Base-by-base conservation (phyloP, 768 basidiomycete species). In the Phylloporus sp. region DNA sequence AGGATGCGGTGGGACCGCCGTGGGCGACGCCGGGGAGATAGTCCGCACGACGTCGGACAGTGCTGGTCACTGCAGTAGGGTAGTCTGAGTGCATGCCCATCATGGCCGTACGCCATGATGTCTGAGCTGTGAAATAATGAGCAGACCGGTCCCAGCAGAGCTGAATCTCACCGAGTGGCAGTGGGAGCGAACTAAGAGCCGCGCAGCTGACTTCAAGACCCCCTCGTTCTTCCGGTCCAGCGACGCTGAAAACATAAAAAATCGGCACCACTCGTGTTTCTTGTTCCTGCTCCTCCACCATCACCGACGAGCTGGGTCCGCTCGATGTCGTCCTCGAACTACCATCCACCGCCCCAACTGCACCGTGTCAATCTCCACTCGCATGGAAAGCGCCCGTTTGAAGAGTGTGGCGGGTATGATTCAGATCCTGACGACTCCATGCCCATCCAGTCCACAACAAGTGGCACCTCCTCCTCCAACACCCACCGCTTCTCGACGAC, bases 371-470 rank as follows among this genome's bases (percentile, higher is more conserved):
- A 53, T 43, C 49, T 59, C 13, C 63, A 63, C 35, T 52, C 66
- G 31, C 59, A 63, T 57, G 65, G 56, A 57, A 66, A 67, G 59
- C 66, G 66, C 59, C 64, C 64, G 48, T 67, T 67, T 46, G 66
- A 68, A 18, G 66, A 68, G 40, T 66, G 64, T 61, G 64, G 61
- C 52, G 64, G 65, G 50, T 68, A 70, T 40, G 68, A 63, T 53
- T 69, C 69, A 38, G 67, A 66, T 54, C 59, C 67, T 36, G 50
- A 63, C 54, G 22, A 54, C 45, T 34, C 68, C 59, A 61, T 68
- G 64, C 56, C 64, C 53, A 51, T 51, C 49, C 56, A 60, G 40
- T 52, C 59, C 49, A 45, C 58, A 24, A 44, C 61, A 9, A 68
- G 62, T 54, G 66, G 64, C 52, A 64, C 66, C n/a, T 55, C 61